phyloP scores from a whole-genome alignment of 78 protist genomes.

The Protostelium mycophagum region DNA sequence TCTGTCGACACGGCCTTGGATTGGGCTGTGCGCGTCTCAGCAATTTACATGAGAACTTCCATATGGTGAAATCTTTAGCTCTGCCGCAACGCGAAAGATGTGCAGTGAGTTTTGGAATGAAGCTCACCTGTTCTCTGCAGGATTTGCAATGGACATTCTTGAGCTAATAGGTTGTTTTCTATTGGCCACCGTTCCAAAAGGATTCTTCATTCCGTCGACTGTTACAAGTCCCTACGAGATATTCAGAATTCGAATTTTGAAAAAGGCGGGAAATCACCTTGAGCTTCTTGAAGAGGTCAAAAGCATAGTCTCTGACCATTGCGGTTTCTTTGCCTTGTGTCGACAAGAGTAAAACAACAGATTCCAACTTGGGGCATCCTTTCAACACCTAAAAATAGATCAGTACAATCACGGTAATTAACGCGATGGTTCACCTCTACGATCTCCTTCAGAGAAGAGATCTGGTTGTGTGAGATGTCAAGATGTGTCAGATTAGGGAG shows the following conservation, averaged over 20 bases:
- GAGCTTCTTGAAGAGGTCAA: neutral
- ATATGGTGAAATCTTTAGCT: too few relatives aligned
- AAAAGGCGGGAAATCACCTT: too few relatives aligned
- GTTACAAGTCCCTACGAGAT: too few relatives aligned
- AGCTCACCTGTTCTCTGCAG: neutral
- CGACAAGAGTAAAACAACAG: neutral
- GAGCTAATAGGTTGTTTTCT: neutral
- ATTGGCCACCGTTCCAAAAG: neutral
- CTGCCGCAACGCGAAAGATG: too few relatives aligned
- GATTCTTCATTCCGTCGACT: neutral
- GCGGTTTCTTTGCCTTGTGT: neutral
- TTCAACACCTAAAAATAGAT: neutral
- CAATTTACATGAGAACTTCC: too few relatives aligned
- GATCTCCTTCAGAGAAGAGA: neutral
- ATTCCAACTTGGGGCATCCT: neutral
- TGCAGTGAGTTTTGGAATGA: too few relatives aligned
- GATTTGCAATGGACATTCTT: neutral
- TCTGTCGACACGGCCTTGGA: too few relatives aligned
- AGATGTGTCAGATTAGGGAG: neutral
- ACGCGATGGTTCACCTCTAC: neutral
- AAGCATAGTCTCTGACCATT: neutral
- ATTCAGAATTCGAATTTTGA: too few relatives aligned
- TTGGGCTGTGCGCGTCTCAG: too few relatives aligned
- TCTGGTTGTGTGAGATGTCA: neutral
- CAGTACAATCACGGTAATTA: neutral